Percentiles rank a stretch among this genome's conserved stretches.
These are phyloP conservation scores for Scutellaria minor DNA, from an alignment of 257 asterid genomes.

Conservation along the genomic window DNA sequence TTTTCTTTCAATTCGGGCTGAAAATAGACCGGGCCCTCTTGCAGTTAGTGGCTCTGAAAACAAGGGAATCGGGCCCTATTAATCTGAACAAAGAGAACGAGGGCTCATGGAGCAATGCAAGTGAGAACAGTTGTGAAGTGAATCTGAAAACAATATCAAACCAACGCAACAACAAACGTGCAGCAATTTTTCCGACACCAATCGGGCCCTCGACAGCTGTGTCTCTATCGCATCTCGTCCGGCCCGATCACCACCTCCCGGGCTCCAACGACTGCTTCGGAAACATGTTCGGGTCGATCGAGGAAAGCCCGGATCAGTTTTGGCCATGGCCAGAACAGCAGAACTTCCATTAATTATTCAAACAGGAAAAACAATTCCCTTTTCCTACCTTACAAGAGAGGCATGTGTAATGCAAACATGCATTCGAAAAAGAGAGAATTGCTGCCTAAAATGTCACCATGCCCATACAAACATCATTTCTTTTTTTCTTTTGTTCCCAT, in stretches of 20 bases:
- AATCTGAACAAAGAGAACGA: conserved; percentile 71
- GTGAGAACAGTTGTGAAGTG: conserved; percentile 66
- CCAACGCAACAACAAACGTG: conserved; percentile 41
- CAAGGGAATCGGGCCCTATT: conserved; percentile 42
- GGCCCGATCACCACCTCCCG: conserved; percentile 46
- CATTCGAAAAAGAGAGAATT: neutral
- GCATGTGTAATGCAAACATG: conserved; percentile 22
- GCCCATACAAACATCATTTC: neutral
- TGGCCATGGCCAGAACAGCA: conserved; percentile 86
- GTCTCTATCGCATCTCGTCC: conserved; percentile 49
- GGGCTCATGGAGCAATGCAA: conserved; percentile 80
- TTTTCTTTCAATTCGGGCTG: neutral
- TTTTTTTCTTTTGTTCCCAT: neutral
- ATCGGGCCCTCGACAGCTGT: conserved; percentile 22
- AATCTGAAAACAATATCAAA: conserved; percentile 50
- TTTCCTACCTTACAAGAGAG: neutral
- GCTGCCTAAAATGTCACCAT: neutral
- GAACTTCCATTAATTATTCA: conserved; percentile 42
- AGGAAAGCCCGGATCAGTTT: conserved; percentile 59
- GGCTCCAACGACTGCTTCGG: conserved; percentile 54
- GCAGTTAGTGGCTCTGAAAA: conserved; percentile 64
- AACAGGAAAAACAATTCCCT: no score
- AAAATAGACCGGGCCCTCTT: neutral
- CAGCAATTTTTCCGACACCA: conserved; percentile 39
- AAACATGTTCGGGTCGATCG: conserved; percentile 59